Evolutionary conservation across 2,329 filamentous ascomycete genomes (phyloP), one percentile per base, ranked within the genome.

Genomic region (Colletotrichum sansevieriae): DNA sequence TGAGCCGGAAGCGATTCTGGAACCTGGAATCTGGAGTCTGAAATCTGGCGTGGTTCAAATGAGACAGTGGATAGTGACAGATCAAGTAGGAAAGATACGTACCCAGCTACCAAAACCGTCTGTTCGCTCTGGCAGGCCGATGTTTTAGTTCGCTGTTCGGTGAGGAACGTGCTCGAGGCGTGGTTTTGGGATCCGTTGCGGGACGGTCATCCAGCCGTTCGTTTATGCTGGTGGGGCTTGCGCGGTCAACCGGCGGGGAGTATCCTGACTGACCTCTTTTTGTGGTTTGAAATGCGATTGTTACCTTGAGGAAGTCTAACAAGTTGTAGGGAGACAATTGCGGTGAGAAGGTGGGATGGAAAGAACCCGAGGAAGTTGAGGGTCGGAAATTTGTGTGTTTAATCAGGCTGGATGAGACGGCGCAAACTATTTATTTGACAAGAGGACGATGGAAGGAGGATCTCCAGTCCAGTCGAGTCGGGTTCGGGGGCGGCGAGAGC

Each of bases 371-470:
- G 37, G 43, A 25, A 7, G 18, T 47, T 13, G 47, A 39, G 46
- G 41, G 46, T 46, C 54, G 44, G 44, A 55, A 49, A 39, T 47
- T 41, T 61, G 47, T 65, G 55, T 39, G 41, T 25, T 52, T 25
- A 55, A 61, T 47, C 22, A 69, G 66, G 62, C 66, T 69, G 41
- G 62, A 56, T 43, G 66, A 69, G 66, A n/a, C 55, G 63, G 41
- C 55, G 62, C 41, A 56, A 56, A 65, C 41, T 69, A 66, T 69
- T 69, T 69, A 69, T 69, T 43, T 44, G 56, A 29, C 46, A 39
- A 49, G 35, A 33, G 41, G 25, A 47, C 15, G 18, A 25, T 33
- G 33, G 37, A 20, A 43, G 33, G 60, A 54, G 44, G 43, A 35
- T 25, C 22, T 25, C 22, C 22, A 25, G 33, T 60, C 43, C 22